Evolutionary conservation across 2,329 filamentous ascomycete genomes (phyloP), one percentile per base, ranked within the genome.

Genomic region (Huntiella decipiens): DNA sequence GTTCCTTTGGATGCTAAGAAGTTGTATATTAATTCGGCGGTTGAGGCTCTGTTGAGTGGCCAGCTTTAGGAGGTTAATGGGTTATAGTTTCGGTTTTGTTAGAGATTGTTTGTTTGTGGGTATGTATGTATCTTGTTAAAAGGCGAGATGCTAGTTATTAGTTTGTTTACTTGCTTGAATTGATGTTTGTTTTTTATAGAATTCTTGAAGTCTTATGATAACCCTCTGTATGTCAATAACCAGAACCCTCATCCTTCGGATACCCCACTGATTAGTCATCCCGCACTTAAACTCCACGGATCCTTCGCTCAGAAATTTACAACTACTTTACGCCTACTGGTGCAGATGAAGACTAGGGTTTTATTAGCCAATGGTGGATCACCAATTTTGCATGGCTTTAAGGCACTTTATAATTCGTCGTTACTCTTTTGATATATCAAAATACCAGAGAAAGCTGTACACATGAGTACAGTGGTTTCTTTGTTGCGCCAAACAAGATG

Each of bases 11-110:
- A 96, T 59, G 69, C 77, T 45, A 92, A 84, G 71, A 80, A 87
- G 62, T 77, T 83, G 48, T 98, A 95, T 63, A 96, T 98, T 59
- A 87, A 86, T 61, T 86, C 79, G 65, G 82, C 82, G 53, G 87
- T 82, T 49, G 82, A 87, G 63, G 82, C 82, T 44, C 68, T 87
- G 51, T 66, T 88, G 45, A 83, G 81, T 41, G 82, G 82, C 43
- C 78, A 85, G 57, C 63, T 87, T 55, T 87, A 72, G 34, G 17
- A 2, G 31, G 15, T 36, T 15, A 16, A 32, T 16, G 12, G 28
- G 31, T 43, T 16, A 43, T 43, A 15, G 33, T 34, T 34, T 35
- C 17, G 40, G 34, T 22, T 32, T 43, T 43, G 5, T 13, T 16
- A 11, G 17, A 35, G 31, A 33, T n/a, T 39, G 6, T 39, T 37